Conservation (phyloP, 73 alveolate species). For the Paramecium tetraurelia region DNA sequence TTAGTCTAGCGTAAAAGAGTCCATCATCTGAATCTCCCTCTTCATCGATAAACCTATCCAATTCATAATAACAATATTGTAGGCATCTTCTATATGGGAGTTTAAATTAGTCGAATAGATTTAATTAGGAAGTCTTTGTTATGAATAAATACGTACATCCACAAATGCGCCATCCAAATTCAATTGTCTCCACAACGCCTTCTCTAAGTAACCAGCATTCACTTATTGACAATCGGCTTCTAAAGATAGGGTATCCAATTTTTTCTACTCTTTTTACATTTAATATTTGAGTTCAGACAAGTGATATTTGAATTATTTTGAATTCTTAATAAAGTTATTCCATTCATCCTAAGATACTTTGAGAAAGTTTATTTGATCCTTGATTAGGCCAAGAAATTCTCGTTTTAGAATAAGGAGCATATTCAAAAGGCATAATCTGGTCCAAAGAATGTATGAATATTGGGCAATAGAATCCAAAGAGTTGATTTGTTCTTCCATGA, state of each 20-base stretch:
- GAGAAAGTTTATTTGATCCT: background rate
- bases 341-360: background rate
- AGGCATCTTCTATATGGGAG: slow-evolving; percentile 4
- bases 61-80: background rate
- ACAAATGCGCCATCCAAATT: background rate
- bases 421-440: background rate
- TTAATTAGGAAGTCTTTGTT: background rate
- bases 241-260: background rate
- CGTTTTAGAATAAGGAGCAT: background rate
- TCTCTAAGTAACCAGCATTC: background rate
- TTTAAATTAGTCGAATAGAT: background rate
- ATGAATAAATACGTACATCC: background rate
- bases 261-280: background rate
- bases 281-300: background rate
- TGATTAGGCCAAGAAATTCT: background rate
- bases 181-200: background rate
- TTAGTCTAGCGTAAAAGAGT: background rate
- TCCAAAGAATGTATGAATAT: background rate
- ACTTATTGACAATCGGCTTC: background rate
- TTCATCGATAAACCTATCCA: background rate
- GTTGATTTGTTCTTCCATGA: background rate
- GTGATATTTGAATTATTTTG: background rate
- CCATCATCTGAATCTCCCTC: background rate
- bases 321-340: background rate
- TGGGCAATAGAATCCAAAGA: background rate